Conservation (phyloP, 805 yeast species). For the Sungouiozyma ichnusensis region DNA sequence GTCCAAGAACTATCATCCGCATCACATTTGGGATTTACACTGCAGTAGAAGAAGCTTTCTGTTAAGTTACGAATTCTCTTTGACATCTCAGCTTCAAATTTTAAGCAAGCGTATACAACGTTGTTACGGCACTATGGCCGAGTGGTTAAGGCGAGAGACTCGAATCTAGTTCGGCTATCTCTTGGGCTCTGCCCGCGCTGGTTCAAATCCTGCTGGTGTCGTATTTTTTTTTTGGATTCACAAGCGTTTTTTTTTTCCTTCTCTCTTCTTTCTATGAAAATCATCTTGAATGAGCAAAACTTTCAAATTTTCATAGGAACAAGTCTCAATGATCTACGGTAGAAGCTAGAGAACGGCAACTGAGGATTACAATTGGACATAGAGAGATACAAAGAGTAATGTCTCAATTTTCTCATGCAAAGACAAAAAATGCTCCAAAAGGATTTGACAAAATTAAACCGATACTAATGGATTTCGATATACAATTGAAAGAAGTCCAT, state of each 20-base stretch:
- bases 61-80: no score
- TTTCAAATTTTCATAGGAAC: background rate
- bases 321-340: no score
- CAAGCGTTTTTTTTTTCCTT: background rate
- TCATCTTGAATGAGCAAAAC: background rate
- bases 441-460: slow-evolving; percentile 65
- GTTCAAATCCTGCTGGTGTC: slow-evolving; percentile 74
- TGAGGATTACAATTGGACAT: no score
- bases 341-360: no score
- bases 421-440: slow-evolving; percentile 48
- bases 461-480: slow-evolving; percentile 49
- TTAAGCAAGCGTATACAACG: background rate
- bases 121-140: slow-evolving; percentile 48
- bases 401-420: slow-evolving; percentile 6
- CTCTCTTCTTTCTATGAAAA: no score
- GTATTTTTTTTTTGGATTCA: slow-evolving; percentile 28
- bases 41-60: no score
- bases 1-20: background rate
- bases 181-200: slow-evolving; percentile 72
- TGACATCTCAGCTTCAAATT: slow-evolving; percentile 4
- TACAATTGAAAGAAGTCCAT: slow-evolving; percentile 46
- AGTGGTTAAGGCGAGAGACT: slow-evolving; percentile 72
- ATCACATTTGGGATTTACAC: no score
- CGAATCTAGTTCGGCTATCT: slow-evolving; percentile 41
- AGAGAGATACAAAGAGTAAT: slow-evolving; percentile 17